Evolutionary conservation across 192 early-diverging fungal species (phyloP).

Genomic region (Coemansia sp.): DNA sequence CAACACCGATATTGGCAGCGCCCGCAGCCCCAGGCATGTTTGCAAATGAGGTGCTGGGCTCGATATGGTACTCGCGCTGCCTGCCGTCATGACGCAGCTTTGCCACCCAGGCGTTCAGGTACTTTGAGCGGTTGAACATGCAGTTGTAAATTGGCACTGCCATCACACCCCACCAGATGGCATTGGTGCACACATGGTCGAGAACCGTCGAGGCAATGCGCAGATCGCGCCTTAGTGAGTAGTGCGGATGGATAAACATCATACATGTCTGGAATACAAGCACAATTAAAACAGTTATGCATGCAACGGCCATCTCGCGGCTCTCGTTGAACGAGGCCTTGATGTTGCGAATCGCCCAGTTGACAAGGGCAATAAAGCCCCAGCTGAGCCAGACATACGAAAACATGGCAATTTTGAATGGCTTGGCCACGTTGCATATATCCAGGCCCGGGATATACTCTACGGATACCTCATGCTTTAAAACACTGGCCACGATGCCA

Average conservation of each 20-base stretch:
- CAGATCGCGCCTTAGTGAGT: conserved; percentile 10
- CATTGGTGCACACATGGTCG: conserved; percentile 12
- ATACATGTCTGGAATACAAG: conserved; percentile 11
- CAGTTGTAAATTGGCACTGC: conserved; percentile 18
- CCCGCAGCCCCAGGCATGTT: neutral
- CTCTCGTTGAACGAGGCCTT: conserved; percentile 44
- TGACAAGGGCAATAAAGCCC: conserved; percentile 8
- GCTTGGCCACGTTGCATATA: conserved; percentile 10
- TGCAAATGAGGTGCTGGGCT: neutral
- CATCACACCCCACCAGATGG: conserved; percentile 29
- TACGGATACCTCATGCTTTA: conserved; percentile 1
- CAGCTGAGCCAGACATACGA: conserved; percentile 17
- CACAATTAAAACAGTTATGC: conserved; percentile 11
- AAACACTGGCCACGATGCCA: conserved; percentile 10
- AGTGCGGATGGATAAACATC: conserved; percentile 14
- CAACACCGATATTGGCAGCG: neutral
- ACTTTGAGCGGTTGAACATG: conserved; percentile 19
- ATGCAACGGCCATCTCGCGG: conserved; percentile 24
- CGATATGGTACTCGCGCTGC: conserved; percentile 16
- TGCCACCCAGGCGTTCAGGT: conserved; percentile 14
- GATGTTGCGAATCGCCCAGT: conserved; percentile 27
- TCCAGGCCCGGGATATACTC: conserved; percentile 11
- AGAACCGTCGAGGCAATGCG: conserved; percentile 14
- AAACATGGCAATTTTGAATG: conserved; percentile 21
- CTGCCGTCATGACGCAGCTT: conserved; percentile 21